Conservation (phyloP, 2,329 filamentous ascomycete species). For the Emmonsia crescens region DNA sequence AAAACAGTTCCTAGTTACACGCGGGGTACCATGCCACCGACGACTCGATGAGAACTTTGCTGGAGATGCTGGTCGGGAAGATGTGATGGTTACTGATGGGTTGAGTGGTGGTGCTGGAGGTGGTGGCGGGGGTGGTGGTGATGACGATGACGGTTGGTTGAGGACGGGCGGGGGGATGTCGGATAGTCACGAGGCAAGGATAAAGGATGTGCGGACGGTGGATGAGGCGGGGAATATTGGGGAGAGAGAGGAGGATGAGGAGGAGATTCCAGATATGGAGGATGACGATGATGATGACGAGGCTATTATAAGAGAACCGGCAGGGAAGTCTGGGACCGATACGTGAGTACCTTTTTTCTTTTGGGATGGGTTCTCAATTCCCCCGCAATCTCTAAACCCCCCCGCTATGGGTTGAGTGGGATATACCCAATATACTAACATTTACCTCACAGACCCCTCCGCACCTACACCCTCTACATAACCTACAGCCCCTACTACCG, state of each 20-base stretch:
- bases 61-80: slow-evolving; percentile 74
- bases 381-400: not conserved
- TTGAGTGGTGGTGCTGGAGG: slow-evolving; percentile 42
- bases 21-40: slow-evolving; percentile 86
- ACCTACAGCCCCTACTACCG: slow-evolving; percentile 96
- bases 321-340: slow-evolving; percentile 37
- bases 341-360: slow-evolving; percentile 39
- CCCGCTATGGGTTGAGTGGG: not conserved
- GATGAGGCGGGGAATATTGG: slow-evolving; percentile 82
- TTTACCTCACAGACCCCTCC: slow-evolving; percentile 51
- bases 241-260: slow-evolving; percentile 55
- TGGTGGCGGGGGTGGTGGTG: slow-evolving; percentile 33
- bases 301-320: slow-evolving; percentile 78
- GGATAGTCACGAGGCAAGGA: slow-evolving; percentile 66
- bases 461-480: slow-evolving; percentile 98
- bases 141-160: slow-evolving; percentile 82
- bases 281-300: slow-evolving; percentile 90
- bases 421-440: not conserved
- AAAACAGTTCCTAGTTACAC: slow-evolving; percentile 92
- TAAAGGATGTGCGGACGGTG: slow-evolving; percentile 72
- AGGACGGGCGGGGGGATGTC: slow-evolving; percentile 64
- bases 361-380: not conserved
- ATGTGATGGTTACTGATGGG: slow-evolving; percentile 73
- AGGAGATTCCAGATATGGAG: slow-evolving; percentile 96
- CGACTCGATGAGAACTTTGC: slow-evolving; percentile 89